Conservation (phyloP, 305 asterid species). For the Fraxinus nigra region DNA sequence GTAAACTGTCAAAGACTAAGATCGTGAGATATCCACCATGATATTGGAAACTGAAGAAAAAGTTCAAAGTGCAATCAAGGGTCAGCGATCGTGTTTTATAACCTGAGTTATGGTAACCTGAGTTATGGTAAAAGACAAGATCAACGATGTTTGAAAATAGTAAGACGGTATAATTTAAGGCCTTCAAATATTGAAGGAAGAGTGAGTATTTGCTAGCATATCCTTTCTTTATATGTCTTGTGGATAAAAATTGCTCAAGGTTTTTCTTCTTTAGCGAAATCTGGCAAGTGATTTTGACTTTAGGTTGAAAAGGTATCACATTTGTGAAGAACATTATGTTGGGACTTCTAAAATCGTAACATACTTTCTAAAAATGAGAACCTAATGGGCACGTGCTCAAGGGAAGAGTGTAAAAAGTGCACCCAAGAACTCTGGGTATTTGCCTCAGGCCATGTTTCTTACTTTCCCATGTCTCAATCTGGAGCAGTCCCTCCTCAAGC, state of each 20-base stretch:
- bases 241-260: neutral
- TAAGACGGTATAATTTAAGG: neutral
- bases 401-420: neutral
- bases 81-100: neutral
- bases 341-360: neutral
- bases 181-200: neutral
- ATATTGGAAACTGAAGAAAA: neutral
- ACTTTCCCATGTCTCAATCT: neutral
- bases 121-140: neutral
- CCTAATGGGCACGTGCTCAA: neutral
- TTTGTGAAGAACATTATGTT: neutral
- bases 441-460: neutral
- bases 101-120: neutral
- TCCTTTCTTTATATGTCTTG: neutral
- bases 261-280: neutral
- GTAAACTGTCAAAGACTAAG: neutral
- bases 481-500: neutral
- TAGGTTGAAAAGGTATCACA: neutral
- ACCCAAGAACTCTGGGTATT: neutral
- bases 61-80: neutral
- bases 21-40: neutral
- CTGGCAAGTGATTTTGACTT: neutral
- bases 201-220: neutral
- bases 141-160: neutral
- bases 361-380: neutral